Conservation (phyloP, 2,329 filamentous ascomycete genomes). For the Drechslera avenae region DNA sequence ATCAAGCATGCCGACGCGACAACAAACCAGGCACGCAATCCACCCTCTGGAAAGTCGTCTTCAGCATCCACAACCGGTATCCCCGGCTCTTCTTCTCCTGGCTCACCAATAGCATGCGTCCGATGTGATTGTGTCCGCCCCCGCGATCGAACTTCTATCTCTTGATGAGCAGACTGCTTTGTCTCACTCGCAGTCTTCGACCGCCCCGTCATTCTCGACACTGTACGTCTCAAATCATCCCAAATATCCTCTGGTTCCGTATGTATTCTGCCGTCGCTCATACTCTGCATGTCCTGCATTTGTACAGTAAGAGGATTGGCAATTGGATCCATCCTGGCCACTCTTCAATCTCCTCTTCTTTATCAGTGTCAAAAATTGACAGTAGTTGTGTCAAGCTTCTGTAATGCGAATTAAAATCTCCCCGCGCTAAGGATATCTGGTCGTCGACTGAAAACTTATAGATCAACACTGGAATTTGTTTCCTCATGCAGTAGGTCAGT, state of each 20-base stretch:
- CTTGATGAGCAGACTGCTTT: slow-evolving; percentile 17
- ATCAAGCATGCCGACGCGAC: slow-evolving; percentile 45
- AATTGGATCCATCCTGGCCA: slow-evolving; percentile 33
- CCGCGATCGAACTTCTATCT: slow-evolving; percentile 11
- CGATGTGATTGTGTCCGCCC: slow-evolving; percentile 13
- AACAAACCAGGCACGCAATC: slow-evolving; percentile 49
- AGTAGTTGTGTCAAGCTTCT: no score
- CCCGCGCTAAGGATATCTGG: no score
- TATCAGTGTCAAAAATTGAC: no score
- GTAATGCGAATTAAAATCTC: no score
- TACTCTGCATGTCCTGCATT: slow-evolving; percentile 25
- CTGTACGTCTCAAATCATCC: slow-evolving; percentile 22
- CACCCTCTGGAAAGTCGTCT: slow-evolving; percentile 47
- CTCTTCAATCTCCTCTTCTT: no score
- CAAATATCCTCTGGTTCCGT: slow-evolving; percentile 27
- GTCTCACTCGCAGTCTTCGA: slow-evolving; percentile 23
- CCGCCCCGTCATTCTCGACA: slow-evolving; percentile 28
- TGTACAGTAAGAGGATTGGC: slow-evolving; percentile 35
- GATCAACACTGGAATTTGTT: not conserved
- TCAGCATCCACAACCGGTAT: slow-evolving; percentile 29
- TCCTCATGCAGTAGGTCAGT: not conserved
- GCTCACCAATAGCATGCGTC: slow-evolving; percentile 3
- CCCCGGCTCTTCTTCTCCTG: slow-evolving; percentile 13
- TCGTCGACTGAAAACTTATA: no score
- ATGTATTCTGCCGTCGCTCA: slow-evolving; percentile 7